phyloP scores from a whole-genome alignment of 768 basidiomycete species.

The Panus rudis region DNA sequence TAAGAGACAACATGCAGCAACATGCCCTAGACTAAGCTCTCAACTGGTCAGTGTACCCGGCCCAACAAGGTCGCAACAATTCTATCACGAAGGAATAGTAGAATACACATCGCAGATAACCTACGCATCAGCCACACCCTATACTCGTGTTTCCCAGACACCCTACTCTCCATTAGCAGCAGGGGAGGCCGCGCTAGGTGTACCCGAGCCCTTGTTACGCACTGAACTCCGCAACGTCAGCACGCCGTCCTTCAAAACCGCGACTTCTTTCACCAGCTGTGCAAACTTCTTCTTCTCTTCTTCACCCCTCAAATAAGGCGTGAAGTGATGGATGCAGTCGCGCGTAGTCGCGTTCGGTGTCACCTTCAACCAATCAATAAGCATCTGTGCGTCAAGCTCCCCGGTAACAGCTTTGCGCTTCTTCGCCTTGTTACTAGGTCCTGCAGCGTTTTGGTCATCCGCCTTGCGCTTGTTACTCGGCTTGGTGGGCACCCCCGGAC shows the following conservation, averaged over 20 bases:
- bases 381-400: slow-evolving; percentile 56
- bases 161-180: no score
- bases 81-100: no score
- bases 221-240: slow-evolving; percentile 47
- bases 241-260: slow-evolving; percentile 59
- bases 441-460: slow-evolving; percentile 29
- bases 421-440: slow-evolving; percentile 40
- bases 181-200: no score
- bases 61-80: no score
- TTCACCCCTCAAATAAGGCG: slow-evolving; percentile 62
- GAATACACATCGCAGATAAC: no score
- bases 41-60: no score
- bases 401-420: slow-evolving; percentile 43
- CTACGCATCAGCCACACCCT: no score
- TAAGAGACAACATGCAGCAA: no score
- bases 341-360: slow-evolving; percentile 66
- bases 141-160: no score
- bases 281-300: slow-evolving; percentile 83
- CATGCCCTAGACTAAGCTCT: no score
- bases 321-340: slow-evolving; percentile 77
- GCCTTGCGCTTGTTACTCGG: slow-evolving; percentile 58
- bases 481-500: slow-evolving; percentile 12
- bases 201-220: slow-evolving; percentile 20
- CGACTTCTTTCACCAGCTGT: slow-evolving; percentile 74
- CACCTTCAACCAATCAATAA: slow-evolving; percentile 70